phyloP scores from a whole-genome alignment of 441 rosid species.

The Pelargonium cotyledonis region DNA sequence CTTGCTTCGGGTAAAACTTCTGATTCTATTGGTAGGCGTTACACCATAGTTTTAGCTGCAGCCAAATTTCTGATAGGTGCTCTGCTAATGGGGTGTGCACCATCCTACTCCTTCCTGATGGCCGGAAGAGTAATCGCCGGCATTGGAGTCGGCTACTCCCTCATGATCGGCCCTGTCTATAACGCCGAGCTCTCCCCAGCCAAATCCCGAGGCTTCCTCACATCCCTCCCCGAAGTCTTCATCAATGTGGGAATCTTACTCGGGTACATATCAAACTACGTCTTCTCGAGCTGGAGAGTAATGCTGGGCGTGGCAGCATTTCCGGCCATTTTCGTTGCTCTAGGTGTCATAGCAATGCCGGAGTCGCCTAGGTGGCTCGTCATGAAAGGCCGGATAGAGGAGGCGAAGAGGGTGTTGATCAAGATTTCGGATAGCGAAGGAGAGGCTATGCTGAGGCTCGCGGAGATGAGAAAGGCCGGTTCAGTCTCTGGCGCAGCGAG shows the following conservation, averaged over 20 bases:
- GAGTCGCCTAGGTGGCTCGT: slow-evolving; percentile 69
- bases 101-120: slow-evolving; percentile 44
- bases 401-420: slow-evolving; percentile 36
- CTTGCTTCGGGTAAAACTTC: slow-evolving; percentile 55
- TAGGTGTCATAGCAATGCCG: slow-evolving; percentile 51
- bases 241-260: slow-evolving; percentile 50
- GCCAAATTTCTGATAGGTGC: slow-evolving; percentile 53
- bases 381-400: slow-evolving; percentile 26
- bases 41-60: slow-evolving; percentile 51
- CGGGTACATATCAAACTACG: slow-evolving; percentile 50
- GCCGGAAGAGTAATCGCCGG: slow-evolving; percentile 64
- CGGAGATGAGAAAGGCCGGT: slow-evolving; percentile 43
- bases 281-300: slow-evolving; percentile 52
- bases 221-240: slow-evolving; percentile 66
- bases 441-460: slow-evolving; percentile 40
- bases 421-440: slow-evolving; percentile 37
- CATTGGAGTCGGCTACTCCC: slow-evolving; percentile 56
- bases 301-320: slow-evolving; percentile 62
- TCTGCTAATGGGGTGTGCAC: slow-evolving; percentile 56
- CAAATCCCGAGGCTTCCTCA: slow-evolving; percentile 44
- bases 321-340: slow-evolving; percentile 39
- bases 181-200: slow-evolving; percentile 54
- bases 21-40: slow-evolving; percentile 50
- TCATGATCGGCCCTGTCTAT: slow-evolving; percentile 71
- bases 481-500: neutral